Base-by-base conservation (phyloP, 1,284 basidiomycete genomes). In the Xerocomus amazonicus region DNA sequence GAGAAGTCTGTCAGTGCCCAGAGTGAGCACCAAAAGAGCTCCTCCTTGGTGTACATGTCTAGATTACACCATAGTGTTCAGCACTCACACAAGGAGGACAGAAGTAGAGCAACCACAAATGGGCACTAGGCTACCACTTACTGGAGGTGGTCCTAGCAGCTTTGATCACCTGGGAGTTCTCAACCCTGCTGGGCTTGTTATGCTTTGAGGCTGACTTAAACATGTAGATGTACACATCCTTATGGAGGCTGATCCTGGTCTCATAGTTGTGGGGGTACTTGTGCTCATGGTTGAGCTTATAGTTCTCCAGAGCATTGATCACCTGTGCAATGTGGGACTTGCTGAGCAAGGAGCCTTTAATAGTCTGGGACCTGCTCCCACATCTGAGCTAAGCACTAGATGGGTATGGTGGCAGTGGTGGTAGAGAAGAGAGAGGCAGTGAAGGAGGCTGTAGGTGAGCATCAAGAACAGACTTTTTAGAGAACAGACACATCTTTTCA, bases 401-500 rank as follows among this genome's bases (percentile, higher is more conserved):
- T 13, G 23, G 12, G 7, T n/a, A 14, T 8, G 29, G 8, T 6
- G 12, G 3, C 12, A 31, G 29, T 31, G 19, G n/a, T n/a, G n/a
- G n/a, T n/a, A 10, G 6, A 6, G 10, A 6, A n/a, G n/a, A n/a
- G n/a, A n/a, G n/a, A n/a, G n/a, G n/a, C n/a, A n/a, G n/a, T n/a
- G n/a, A n/a, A n/a, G n/a, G n/a, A n/a, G n/a, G n/a, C n/a, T n/a
- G n/a, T n/a, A n/a, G n/a, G n/a, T n/a, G n/a, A n/a, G n/a, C n/a
- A n/a, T n/a, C n/a, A n/a, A n/a, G n/a, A n/a, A n/a, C n/a, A n/a
- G 28, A 6, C 28, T 29, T n/a, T n/a, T n/a, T n/a, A n/a, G n/a
- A n/a, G n/a, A n/a, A n/a, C n/a, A n/a, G n/a, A n/a, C 38, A 31
- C 4, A 64, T 58, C 59, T 61, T 62, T 29, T 51, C 27, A 1